These are phyloP conservation scores for Chloranthus sessilifolius DNA, from an alignment of 164 flowering plant genomes.

Conservation along the genomic window DNA sequence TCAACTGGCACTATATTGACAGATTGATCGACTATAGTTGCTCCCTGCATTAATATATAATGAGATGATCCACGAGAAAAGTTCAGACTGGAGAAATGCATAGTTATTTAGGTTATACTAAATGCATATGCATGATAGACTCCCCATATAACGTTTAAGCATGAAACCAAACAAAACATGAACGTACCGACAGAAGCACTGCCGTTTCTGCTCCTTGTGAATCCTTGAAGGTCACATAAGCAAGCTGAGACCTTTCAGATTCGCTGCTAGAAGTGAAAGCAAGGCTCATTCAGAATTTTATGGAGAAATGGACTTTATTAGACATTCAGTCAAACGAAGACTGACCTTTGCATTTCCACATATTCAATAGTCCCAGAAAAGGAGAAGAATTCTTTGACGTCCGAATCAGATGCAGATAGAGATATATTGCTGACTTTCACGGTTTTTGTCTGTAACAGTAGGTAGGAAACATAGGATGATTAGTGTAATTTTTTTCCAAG, in stretches of 20 bases:
- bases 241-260: constrained; percentile 56
- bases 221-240: constrained; percentile 69
- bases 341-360: constrained; percentile 64
- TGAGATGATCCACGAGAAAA: background rate
- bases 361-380: constrained; percentile 67
- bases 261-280: constrained; percentile 31
- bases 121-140: background rate
- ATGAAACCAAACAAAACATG: constrained; percentile 8
- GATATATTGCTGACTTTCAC: constrained; percentile 68
- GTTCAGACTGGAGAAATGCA: background rate
- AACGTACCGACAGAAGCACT: constrained; percentile 58
- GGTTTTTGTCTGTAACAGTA: constrained; percentile 53
- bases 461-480: no score
- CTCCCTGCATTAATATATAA: constrained; percentile 47
- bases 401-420: constrained; percentile 34
- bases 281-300: constrained; percentile 2
- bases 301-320: background rate
- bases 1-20: constrained; percentile 48
- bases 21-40: constrained; percentile 50
- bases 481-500: no score
- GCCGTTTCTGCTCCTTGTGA: constrained; percentile 72
- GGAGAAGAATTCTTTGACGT: constrained; percentile 66
- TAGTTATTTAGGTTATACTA: no score
- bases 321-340: background rate
- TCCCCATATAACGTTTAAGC: background rate